Conservation (phyloP, 2,329 filamentous ascomycete genomes). For the Talaromyces atroroseus region DNA sequence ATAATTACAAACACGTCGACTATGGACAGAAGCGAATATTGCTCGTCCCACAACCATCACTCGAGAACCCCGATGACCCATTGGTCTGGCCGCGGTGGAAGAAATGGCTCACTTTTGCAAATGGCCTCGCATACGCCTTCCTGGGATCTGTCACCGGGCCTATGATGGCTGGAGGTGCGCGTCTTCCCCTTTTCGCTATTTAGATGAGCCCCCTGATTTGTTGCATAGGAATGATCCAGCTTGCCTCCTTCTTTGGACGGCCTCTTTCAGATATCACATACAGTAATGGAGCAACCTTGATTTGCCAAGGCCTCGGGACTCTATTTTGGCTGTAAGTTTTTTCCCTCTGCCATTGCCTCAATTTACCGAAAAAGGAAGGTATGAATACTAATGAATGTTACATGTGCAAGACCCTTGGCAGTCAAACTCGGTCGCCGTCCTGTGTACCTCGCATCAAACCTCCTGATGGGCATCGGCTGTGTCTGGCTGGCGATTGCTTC, state of each 20-base stretch:
- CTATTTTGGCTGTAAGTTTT: not conserved
- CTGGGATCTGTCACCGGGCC: conserved; percentile 18
- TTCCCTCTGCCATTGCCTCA: not conserved
- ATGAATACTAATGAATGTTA: not conserved
- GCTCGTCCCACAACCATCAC: not conserved
- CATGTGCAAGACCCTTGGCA: conserved; percentile 21
- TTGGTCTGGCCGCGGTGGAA: conserved; percentile 17
- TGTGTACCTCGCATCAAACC: conserved; percentile 16
- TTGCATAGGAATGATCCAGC: conserved; percentile 14
- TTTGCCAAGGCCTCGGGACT: not conserved
- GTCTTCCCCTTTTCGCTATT: no score
- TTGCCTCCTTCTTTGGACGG: conserved; percentile 16
- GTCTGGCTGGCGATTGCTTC: conserved; percentile 18
- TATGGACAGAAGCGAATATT: not conserved
- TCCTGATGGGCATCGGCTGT: conserved; percentile 19
- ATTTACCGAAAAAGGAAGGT: no score
- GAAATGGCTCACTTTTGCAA: conserved; percentile 15
- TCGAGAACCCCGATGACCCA: conserved; percentile 12
- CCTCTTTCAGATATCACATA: not conserved
- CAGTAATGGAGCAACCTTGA: not conserved
- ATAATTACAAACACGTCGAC: not conserved
- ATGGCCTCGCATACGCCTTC: conserved; percentile 18
- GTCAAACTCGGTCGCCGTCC: conserved; percentile 20
- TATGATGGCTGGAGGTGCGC: conserved; percentile 22
- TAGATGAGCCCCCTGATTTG: no score